Conservation (phyloP, 495 filamentous ascomycete genomes). For the Penicillium canariense region DNA sequence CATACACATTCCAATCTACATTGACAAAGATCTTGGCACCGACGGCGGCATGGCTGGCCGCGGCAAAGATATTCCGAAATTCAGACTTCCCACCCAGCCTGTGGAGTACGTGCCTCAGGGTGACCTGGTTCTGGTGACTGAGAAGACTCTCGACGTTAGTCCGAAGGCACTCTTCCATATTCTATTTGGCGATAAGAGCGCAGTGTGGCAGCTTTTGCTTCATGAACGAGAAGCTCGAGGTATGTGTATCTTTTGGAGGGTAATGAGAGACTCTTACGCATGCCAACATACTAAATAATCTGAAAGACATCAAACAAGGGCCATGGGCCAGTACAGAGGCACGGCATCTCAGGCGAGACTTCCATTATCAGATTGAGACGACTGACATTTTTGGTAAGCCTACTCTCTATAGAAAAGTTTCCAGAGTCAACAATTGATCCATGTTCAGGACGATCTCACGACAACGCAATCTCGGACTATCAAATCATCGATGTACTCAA, state of each 20-base stretch:
- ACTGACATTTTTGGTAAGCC: slow-evolving; percentile 60
- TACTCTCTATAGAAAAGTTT: background rate
- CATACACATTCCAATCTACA: slow-evolving; percentile 56
- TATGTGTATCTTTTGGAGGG: slow-evolving; percentile 16
- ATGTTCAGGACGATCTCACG: slow-evolving; percentile 45
- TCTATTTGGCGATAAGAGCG: slow-evolving; percentile 91
- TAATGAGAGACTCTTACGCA: background rate
- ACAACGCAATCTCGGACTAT: slow-evolving; percentile 66
- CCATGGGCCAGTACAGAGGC: slow-evolving; percentile 74
- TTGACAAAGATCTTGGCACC: slow-evolving; percentile 59
- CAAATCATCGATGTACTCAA: slow-evolving; percentile 90
- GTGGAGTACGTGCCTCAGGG: slow-evolving; percentile 80
- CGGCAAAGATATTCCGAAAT: slow-evolving; percentile 63
- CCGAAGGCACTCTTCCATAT: slow-evolving; percentile 94
- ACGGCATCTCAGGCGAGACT: slow-evolving; percentile 69
- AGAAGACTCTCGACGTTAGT: slow-evolving; percentile 80
- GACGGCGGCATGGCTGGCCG: slow-evolving; percentile 37
- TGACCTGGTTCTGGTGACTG: slow-evolving; percentile 66
- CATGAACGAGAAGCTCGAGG: slow-evolving; percentile 78
- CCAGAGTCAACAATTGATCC: background rate
- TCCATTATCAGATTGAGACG: slow-evolving; percentile 74
- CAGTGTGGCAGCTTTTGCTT: slow-evolving; percentile 89
- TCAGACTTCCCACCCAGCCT: slow-evolving; percentile 79
- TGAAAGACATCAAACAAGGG: slow-evolving; percentile 68
- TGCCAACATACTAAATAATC: slow-evolving; percentile 15